A percentile compares a stretch with the other conserved stretches of the same genome.
Conservation (phyloP, 352 stramenopile species). For the Pythium brachiatum region DNA sequence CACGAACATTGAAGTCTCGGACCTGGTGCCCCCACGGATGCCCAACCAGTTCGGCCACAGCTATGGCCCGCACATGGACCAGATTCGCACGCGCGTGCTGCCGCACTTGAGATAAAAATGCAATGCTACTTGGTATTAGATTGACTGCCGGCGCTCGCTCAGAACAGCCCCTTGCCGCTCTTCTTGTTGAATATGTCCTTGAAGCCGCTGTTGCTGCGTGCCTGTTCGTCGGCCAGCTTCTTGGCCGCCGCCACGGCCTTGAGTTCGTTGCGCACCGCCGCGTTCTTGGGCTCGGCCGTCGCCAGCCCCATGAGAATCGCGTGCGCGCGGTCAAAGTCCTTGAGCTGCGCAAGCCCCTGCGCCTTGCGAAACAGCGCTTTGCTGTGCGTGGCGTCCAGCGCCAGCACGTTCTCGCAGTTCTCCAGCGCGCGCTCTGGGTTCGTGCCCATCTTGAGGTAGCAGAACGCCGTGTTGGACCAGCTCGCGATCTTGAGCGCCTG, state of each 20-base stretch:
- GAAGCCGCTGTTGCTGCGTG: constrained; percentile 49
- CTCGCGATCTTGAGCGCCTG: constrained; percentile 61
- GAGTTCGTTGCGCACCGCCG: constrained; percentile 55
- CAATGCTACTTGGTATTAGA: background rate
- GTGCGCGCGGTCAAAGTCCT: constrained; percentile 54
- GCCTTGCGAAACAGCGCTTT: constrained; percentile 84
- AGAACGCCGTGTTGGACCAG: constrained; percentile 83
- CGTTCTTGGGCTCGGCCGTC: constrained; percentile 70
- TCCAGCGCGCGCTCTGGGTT: constrained; percentile 51
- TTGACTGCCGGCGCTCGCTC: background rate
- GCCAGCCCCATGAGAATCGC: constrained; percentile 52
- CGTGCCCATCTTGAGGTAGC: constrained; percentile 65
- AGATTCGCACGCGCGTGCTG: constrained; percentile 46
- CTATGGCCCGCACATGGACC: constrained; percentile 70
- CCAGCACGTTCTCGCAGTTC: constrained; percentile 74
- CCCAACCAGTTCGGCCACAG: constrained; percentile 80
- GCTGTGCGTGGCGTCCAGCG: constrained; percentile 54
- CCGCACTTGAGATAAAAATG: constrained; percentile 32
- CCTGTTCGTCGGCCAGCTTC: constrained; percentile 61
- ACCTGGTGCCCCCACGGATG: constrained; percentile 50
- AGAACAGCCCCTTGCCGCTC: constrained; percentile 16
- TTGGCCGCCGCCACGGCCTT: constrained; percentile 48
- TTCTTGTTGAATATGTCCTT: constrained; percentile 79
- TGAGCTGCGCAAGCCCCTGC: constrained; percentile 60
- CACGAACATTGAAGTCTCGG: constrained; percentile 72